Percentiles rank a stretch among this genome's conserved stretches.
Evolutionary conservation across 2,329 filamentous ascomycete species (phyloP).

Genomic region (Neospermospora avenae): DNA sequence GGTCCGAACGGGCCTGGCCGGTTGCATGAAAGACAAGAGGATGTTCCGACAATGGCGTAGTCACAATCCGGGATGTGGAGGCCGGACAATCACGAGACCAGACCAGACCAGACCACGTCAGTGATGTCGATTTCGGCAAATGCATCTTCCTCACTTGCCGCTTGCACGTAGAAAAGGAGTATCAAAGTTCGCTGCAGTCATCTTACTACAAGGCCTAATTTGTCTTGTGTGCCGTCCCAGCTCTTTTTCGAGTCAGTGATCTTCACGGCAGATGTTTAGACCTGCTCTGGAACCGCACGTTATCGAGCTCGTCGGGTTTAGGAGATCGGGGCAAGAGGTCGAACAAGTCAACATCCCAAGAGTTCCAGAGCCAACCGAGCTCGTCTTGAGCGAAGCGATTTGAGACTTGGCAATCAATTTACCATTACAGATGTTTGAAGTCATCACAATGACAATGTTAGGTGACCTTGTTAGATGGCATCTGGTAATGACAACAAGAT

Average conservation of each 20-base stretch:
- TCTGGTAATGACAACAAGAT: no score
- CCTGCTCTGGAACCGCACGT: neutral
- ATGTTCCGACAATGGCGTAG: no score
- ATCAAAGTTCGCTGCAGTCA: neutral
- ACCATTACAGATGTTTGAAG: no score
- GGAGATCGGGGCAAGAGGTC: neutral
- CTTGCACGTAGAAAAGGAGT: neutral
- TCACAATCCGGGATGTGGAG: neutral
- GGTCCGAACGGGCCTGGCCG: neutral
- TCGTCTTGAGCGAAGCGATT: no score
- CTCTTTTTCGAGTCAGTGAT: neutral
- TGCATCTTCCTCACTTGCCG: conserved; percentile 6
- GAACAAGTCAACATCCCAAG: neutral
- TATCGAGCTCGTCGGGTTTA: neutral
- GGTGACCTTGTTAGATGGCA: no score
- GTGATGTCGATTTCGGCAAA: conserved; percentile 5
- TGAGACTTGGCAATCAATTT: no score
- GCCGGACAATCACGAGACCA: neutral
- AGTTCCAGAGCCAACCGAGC: no score
- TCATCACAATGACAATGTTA: no score
- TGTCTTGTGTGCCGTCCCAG: neutral
- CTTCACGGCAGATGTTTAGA: conserved; percentile 7
- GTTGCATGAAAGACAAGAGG: neutral
- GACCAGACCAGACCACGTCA: neutral
- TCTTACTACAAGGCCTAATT: neutral